phyloP scores from a whole-genome alignment of 1,139 yeast species.

The Meyerozyma athensensis region DNA sequence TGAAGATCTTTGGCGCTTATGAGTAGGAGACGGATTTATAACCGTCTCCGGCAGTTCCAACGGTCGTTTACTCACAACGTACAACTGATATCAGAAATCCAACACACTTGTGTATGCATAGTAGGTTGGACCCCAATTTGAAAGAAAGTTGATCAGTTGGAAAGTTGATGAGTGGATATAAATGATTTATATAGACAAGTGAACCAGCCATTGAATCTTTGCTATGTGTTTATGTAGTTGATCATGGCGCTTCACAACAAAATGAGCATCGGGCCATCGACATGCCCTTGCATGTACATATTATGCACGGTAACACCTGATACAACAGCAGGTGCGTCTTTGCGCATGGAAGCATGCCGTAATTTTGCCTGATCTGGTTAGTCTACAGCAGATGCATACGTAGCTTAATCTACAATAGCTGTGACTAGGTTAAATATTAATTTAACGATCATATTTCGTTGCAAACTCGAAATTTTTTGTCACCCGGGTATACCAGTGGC shows the following conservation, averaged over 20 bases:
- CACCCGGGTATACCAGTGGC: too few species aligned
- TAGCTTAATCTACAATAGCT: too few species aligned
- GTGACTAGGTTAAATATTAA: too few species aligned
- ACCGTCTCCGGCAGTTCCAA: slow-evolving; percentile 2
- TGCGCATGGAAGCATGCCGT: not conserved
- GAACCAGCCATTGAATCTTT: not conserved
- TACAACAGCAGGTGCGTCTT: slow-evolving; percentile 2
- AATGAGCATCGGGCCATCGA: slow-evolving; percentile 4
- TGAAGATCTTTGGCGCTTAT: not conserved
- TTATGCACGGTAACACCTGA: slow-evolving; percentile 3
- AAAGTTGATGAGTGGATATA: not conserved
- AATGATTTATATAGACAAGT: not conserved
- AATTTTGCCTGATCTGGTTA: not conserved
- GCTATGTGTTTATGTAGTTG: not conserved
- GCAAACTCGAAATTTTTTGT: too few species aligned
- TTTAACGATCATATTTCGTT: too few species aligned
- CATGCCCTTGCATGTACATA: slow-evolving; percentile 2
- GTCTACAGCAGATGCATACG: not conserved
- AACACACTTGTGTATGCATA: not conserved
- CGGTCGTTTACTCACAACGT: slow-evolving; percentile 3
- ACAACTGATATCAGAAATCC: not conserved
- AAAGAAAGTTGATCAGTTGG: too few species aligned
- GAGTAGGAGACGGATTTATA: not conserved
- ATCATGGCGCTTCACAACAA: slow-evolving; percentile 2
- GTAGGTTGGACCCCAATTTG: not conserved